Conservation (phyloP, 129 eudicot species). For the Cynara cardunculus region DNA sequence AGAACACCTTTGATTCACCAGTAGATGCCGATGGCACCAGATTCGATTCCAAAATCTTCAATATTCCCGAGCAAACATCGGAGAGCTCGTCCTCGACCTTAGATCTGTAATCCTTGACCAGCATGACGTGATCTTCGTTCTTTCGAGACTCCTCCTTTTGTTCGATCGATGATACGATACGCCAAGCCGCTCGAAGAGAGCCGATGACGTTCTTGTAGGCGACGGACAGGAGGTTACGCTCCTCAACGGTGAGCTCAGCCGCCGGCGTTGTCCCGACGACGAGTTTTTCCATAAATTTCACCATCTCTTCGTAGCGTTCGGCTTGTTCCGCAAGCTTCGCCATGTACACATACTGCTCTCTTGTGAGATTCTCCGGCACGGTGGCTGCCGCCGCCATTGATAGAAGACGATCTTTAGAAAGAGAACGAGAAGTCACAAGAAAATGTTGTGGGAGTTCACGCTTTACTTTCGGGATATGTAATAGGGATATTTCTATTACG, state of each 20-base stretch:
- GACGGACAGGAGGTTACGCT: slow-evolving; percentile 65
- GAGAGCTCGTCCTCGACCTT: slow-evolving; percentile 54
- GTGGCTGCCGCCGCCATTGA: slow-evolving; percentile 21
- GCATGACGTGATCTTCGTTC: slow-evolving; percentile 62
- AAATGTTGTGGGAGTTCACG: not conserved
- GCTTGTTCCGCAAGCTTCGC: slow-evolving; percentile 71
- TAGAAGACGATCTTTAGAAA: not conserved
- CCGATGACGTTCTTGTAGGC: slow-evolving; percentile 84
- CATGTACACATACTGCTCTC: slow-evolving; percentile 65
- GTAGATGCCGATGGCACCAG: slow-evolving; percentile 50
- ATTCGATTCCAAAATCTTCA: slow-evolving; percentile 46
- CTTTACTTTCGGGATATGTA: slow-evolving; percentile 8
- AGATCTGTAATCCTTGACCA: slow-evolving; percentile 60
- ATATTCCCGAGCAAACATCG: slow-evolving; percentile 45
- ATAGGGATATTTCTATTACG: not conserved
- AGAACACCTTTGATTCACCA: slow-evolving; percentile 65
- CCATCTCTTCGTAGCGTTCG: slow-evolving; percentile 78
- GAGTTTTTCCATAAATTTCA: slow-evolving; percentile 55
- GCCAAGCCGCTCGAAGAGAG: slow-evolving; percentile 84
- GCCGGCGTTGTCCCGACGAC: slow-evolving; percentile 40
- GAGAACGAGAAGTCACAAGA: slow-evolving; percentile 6
- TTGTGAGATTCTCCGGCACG: slow-evolving; percentile 41
- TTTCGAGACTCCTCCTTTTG: slow-evolving; percentile 70
- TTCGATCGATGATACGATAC: slow-evolving; percentile 65
- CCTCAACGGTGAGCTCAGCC: slow-evolving; percentile 67